A percentile compares a stretch with the other conserved stretches of the same genome.
phyloP scores from a whole-genome alignment of 768 basidiomycete genomes.

The Mycena maculata region DNA sequence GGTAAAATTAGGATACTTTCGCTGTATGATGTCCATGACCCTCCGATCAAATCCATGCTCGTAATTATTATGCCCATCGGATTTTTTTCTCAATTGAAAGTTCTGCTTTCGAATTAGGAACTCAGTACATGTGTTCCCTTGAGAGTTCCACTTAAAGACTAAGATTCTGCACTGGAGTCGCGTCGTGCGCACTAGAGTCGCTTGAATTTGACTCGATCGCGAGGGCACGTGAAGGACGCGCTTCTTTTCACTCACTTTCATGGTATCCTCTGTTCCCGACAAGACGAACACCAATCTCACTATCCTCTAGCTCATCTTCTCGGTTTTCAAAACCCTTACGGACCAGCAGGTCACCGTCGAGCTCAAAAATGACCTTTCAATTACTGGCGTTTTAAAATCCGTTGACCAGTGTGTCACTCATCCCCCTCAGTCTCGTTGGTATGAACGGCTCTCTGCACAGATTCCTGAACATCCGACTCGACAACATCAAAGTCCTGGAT shows the following conservation, averaged over 20 bases:
- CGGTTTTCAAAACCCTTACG: slow-evolving; percentile 98
- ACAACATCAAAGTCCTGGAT: slow-evolving; percentile 92
- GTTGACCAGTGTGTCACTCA: slow-evolving; percentile 88
- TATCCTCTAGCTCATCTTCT: slow-evolving; percentile 83
- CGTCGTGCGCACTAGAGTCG: too few relatives aligned
- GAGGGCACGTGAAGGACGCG: slow-evolving; percentile 3
- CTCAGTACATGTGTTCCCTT: too few relatives aligned
- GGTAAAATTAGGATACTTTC: slow-evolving; percentile 32
- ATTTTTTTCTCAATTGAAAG: too few relatives aligned
- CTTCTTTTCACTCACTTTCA: slow-evolving; percentile 19
- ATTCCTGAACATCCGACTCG: slow-evolving; percentile 95
- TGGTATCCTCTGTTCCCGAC: slow-evolving; percentile 13
- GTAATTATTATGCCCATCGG: too few relatives aligned
- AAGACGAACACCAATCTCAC: slow-evolving; percentile 25
- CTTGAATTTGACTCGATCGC: slow-evolving; percentile 3
- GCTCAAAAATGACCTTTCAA: slow-evolving; percentile 98
- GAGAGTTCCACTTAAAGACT: too few relatives aligned
- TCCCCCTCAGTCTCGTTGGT: slow-evolving; percentile 18
- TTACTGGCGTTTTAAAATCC: slow-evolving; percentile 94
- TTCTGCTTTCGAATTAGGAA: too few relatives aligned
- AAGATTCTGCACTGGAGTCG: too few relatives aligned
- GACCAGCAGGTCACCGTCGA: slow-evolving; percentile 97
- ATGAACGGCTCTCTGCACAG: slow-evolving; percentile 51
- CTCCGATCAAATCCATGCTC: slow-evolving; percentile 30
- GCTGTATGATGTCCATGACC: slow-evolving; percentile 33